Conservation (phyloP, 2,329 filamentous ascomycete species). For the Epichloe elymi region DNA sequence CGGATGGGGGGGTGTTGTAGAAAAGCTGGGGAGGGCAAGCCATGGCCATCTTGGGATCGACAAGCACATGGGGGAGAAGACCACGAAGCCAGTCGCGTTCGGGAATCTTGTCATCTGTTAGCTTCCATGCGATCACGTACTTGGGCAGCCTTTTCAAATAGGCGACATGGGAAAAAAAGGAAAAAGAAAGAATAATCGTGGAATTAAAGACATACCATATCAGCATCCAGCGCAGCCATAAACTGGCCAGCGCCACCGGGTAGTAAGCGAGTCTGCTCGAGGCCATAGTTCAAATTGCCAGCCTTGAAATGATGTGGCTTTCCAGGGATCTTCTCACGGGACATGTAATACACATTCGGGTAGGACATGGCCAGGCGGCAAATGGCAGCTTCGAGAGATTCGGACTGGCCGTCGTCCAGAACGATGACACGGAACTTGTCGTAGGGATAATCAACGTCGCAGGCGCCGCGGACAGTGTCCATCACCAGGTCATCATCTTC, state of each 20-base stretch:
- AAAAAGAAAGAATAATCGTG: too few species aligned
- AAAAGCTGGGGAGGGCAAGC: conserved; percentile 50
- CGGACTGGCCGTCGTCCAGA: conserved; percentile 39
- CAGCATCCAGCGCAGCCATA: conserved; percentile 52
- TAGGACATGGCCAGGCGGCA: conserved; percentile 24
- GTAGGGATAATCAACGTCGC: conserved; percentile 39
- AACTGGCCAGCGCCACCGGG: conserved; percentile 42
- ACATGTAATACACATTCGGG: conserved; percentile 39
- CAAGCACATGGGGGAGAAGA: conserved; percentile 41
- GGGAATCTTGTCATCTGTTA: conserved; percentile 32
- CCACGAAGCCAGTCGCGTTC: conserved; percentile 47
- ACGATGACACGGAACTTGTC: conserved; percentile 40
- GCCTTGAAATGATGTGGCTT: conserved; percentile 48
- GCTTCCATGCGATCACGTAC: not conserved
- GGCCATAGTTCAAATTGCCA: conserved; percentile 49
- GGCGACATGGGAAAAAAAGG: not conserved
- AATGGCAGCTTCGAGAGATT: conserved; percentile 27
- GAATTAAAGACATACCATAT: conserved; percentile 35
- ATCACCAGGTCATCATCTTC: conserved; percentile 43
- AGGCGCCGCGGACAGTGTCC: conserved; percentile 43
- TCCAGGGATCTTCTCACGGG: conserved; percentile 34
- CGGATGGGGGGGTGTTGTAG: conserved; percentile 46
- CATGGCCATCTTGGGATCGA: conserved; percentile 42
- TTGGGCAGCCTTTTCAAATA: not conserved
- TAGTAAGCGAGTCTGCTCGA: conserved; percentile 35